Evolutionary conservation across 1,139 yeast genomes (phyloP), one percentile per base, ranked within the genome.

Genomic region (Taiozyma onychis): DNA sequence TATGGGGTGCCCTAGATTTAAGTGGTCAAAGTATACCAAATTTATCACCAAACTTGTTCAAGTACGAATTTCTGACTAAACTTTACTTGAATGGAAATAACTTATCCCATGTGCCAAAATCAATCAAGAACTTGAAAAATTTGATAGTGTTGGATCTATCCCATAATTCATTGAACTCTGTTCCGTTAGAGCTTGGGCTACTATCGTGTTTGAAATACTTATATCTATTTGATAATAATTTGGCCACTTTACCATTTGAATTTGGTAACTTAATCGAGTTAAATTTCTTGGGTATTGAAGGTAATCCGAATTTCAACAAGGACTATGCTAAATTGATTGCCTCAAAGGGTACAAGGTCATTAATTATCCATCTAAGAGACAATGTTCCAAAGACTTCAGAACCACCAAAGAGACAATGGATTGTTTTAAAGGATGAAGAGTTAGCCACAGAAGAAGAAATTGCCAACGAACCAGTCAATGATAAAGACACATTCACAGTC

Each of bases 1-100:
- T 87, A 62, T 95, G 99, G 99, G 87, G 96, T 50, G 95, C 93
- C 27, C 74, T 95, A 58, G 99, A 95, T 71, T 74, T 93, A 57
- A 83, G 95, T 58, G 97, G 97, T 51, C 96, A 93, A 68, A 90
- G 95, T 26, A 73, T 93, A 49, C 75, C 81, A 56, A 78, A 80
- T 54, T 62, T 91, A 44, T 81, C 90, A 16, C 81, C 86, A 27
- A 85, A 84, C 60, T 70, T 95, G 51, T 89, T 90, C 73, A 82
- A 83, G 48, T 95, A 90, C 67, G 80, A 80, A 54, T 95, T 95
- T 63, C 76, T 95, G 63, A 95, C 95, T 63, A 85, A 93, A 54
- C 76, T 95, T 51, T 93, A 87, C 66, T 73, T 95, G 63, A 88
- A 86, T 68, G 96, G 96, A 64, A 95, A 95, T 67, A 85, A 85